These are phyloP conservation scores for Neurospora tetrasperma DNA, from an alignment of 495 filamentous ascomycete species.

Conservation along the genomic window DNA sequence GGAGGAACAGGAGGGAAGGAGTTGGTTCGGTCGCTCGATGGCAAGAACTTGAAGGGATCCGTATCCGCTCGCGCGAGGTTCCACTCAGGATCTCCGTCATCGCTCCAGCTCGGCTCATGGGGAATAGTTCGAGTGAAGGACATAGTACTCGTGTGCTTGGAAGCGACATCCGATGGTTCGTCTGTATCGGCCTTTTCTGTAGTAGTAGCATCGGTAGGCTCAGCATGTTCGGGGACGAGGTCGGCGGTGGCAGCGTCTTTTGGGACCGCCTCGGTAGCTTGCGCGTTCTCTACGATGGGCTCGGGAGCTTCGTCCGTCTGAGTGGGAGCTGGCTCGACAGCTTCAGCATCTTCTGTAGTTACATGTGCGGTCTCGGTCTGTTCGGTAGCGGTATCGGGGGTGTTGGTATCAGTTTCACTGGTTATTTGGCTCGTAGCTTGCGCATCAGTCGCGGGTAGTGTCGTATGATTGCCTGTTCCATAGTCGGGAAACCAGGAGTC, in stretches of 20 bases:
- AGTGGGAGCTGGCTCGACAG: neutral
- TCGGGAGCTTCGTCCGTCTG: neutral
- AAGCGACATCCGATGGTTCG: constrained; percentile 17
- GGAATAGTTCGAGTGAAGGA: constrained; percentile 44
- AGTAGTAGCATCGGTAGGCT: constrained; percentile 12
- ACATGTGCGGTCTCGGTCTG: neutral
- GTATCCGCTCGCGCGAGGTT: constrained; percentile 36
- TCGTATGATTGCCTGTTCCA: constrained; percentile 16
- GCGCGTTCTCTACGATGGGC: neutral
- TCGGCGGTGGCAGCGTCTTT: neutral
- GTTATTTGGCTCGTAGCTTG: constrained; percentile 4
- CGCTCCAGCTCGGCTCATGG: constrained; percentile 42
- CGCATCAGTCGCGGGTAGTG: constrained; percentile 15
- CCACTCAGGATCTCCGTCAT: constrained; percentile 45
- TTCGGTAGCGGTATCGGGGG: neutral
- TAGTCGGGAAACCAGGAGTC: constrained; percentile 26
- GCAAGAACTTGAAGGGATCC: constrained; percentile 47
- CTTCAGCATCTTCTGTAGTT: neutral
- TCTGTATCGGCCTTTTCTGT: constrained; percentile 9
- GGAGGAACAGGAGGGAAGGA: constrained; percentile 51
- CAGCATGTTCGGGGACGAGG: constrained; percentile 16
- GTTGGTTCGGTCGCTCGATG: constrained; percentile 45
- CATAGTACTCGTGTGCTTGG: constrained; percentile 40
- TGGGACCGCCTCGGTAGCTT: neutral
- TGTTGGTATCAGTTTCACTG: neutral